Base-by-base conservation (phyloP, 1,139 yeast genomes). In the Suhomyces chickasaworum region DNA sequence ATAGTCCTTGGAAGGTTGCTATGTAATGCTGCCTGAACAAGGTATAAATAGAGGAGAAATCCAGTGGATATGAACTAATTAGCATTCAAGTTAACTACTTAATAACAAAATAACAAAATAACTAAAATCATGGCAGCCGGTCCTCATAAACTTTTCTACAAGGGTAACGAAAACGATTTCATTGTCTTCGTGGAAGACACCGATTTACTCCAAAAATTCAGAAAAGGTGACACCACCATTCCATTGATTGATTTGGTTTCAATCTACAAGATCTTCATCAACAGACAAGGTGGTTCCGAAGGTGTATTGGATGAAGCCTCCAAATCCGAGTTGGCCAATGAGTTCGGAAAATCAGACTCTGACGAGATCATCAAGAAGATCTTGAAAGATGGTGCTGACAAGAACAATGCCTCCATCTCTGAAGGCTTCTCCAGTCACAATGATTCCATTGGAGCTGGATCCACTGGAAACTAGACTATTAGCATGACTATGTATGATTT, bases 301-400 rank as follows among this genome's bases (percentile, higher is more conserved):
- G 95, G 95, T 46, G 75, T 78, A 7, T 65, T 86, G 30, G 89
- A 84, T 49, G 84, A 81, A 58, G 95, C 95, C 2, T 83, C 91
- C n/a, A 77, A 80, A 48, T 67, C 71, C 17, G 85, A 83, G 53
- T 66, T 88, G 49, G 77, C 73, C 44, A 78, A 77, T 53, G 91
- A 87, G 57, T 88, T 88, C 55, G 90, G 89, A 34, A 71, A 77
- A 12, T 60, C 69, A 44, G 66, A 65, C 37, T 57, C 59, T 3
- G 85, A 80, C 52, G 78, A 74, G 39, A 74, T 78, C 23, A 75
- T 86, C 48, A 77, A 75, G 52, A 61, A 65, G 49, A 85, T 87
- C 44, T 61, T 87, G 51, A 66, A 65, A 37, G 70, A 78, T 17
- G 95, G 95, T 42, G 61, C 70, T 13, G 69, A 75, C 48, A 77